These are phyloP conservation scores for Candida tetrigidarum DNA, from an alignment of 1,139 yeast genomes.

Conservation along the genomic window DNA sequence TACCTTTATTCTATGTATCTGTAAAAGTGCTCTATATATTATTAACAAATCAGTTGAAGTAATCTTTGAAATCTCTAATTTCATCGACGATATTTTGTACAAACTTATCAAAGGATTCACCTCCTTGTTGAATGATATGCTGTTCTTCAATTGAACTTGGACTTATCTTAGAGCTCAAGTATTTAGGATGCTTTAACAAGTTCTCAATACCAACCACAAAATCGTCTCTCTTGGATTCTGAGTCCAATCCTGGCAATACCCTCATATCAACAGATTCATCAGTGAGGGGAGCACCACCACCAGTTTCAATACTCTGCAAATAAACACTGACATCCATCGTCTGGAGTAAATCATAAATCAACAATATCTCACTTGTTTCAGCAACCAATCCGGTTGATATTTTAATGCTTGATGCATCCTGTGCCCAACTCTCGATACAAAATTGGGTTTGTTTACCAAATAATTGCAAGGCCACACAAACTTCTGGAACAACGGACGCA, in stretches of 20 bases:
- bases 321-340: constrained; percentile 51
- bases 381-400: constrained; percentile 69
- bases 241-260: constrained; percentile 66
- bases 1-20: not conserved
- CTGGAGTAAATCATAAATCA: constrained; percentile 63
- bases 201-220: constrained; percentile 65
- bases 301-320: constrained; percentile 23
- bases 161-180: constrained; percentile 67
- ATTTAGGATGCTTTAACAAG: constrained; percentile 84
- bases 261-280: constrained; percentile 27
- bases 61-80: constrained; percentile 58
- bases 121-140: constrained; percentile 50
- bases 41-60: constrained; percentile 23
- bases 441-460: constrained; percentile 69
- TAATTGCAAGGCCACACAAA: constrained; percentile 62
- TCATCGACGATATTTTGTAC: constrained; percentile 56
- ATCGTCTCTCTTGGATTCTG: constrained; percentile 24
- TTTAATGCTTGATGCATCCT: constrained; percentile 54
- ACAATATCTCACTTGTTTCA: constrained; percentile 79
- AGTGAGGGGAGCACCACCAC: constrained; percentile 19
- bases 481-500: constrained; percentile 63
- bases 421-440: constrained; percentile 73
- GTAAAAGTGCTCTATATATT: not conserved
- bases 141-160: constrained; percentile 72
- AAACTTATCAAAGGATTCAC: constrained; percentile 41